These are phyloP conservation scores for Paracoccidioides lutzii DNA, from an alignment of 2,329 filamentous ascomycete species.

Conservation along the genomic window DNA sequence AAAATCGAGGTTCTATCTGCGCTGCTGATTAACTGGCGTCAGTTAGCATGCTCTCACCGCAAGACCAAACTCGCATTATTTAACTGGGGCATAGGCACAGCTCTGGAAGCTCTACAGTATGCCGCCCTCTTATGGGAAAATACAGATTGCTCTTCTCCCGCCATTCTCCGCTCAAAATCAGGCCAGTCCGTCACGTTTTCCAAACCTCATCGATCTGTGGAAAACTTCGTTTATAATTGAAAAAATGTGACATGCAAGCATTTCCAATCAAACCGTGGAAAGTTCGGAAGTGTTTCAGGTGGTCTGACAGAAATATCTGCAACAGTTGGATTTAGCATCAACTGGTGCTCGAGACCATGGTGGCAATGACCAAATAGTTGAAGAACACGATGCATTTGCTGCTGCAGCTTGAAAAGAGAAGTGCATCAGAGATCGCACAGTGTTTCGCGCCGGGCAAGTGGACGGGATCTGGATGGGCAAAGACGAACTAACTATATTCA, in stretches of 20 bases:
- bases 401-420: background rate
- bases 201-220: background rate
- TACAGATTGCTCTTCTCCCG: background rate
- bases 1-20: background rate
- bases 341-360: background rate
- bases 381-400: slow-evolving; percentile 2
- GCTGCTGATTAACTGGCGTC: background rate
- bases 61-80: background rate
- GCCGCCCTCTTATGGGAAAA: background rate
- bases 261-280: background rate
- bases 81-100: background rate
- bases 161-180: background rate
- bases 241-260: background rate
- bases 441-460: background rate
- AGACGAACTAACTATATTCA: background rate
- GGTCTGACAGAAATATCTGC: slow-evolving; percentile 1
- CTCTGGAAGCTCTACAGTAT: background rate
- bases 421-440: background rate
- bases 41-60: background rate
- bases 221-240: background rate
- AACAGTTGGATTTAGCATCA: background rate
- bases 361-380: background rate
- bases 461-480: background rate
- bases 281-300: background rate
- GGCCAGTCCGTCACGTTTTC: background rate